Conservation (phyloP, 2,329 filamentous ascomycete species). For the Colletotrichum noveboracense region DNA sequence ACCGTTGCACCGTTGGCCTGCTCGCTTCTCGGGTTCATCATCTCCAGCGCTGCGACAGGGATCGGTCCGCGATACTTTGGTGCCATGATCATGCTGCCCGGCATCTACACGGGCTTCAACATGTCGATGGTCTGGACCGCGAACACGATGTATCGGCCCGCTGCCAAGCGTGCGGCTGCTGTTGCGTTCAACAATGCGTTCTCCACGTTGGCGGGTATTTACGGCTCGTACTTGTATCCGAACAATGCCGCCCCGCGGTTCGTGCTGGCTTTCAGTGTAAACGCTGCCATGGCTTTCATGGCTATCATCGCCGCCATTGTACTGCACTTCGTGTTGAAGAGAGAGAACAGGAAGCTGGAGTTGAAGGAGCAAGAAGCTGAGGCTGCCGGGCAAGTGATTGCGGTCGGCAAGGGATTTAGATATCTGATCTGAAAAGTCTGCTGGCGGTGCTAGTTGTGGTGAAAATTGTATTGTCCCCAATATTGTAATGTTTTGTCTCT, state of each 20-base stretch:
- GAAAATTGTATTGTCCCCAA: fast-evolving
- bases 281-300: constrained; percentile 28
- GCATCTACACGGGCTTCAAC: constrained; percentile 28
- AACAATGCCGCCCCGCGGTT: constrained; percentile 27
- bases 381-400: neutral
- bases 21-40: constrained; percentile 17
- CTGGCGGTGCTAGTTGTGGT: fast-evolving
- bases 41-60: constrained; percentile 3
- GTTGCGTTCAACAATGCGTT: constrained; percentile 29
- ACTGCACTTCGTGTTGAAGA: constrained; percentile 24
- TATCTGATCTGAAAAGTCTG: constrained; percentile 10
- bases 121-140: constrained; percentile 28
- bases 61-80: constrained; percentile 20
- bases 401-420: constrained; percentile 20
- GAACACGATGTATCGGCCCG: constrained; percentile 26
- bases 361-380: constrained; percentile 22
- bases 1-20: constrained; percentile 9
- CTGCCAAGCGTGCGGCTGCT: constrained; percentile 24
- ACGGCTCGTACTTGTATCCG: constrained; percentile 30
- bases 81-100: constrained; percentile 27
- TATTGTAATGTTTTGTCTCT: fast-evolving
- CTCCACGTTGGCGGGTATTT: constrained; percentile 26
- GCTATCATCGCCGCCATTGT: constrained; percentile 25
- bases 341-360: constrained; percentile 26
- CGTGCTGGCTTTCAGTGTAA: constrained; percentile 28